A percentile compares a stretch with the other conserved stretches of the same genome.
Conservation (phyloP, 305 asterid species). For the Solanum chacoense region DNA sequence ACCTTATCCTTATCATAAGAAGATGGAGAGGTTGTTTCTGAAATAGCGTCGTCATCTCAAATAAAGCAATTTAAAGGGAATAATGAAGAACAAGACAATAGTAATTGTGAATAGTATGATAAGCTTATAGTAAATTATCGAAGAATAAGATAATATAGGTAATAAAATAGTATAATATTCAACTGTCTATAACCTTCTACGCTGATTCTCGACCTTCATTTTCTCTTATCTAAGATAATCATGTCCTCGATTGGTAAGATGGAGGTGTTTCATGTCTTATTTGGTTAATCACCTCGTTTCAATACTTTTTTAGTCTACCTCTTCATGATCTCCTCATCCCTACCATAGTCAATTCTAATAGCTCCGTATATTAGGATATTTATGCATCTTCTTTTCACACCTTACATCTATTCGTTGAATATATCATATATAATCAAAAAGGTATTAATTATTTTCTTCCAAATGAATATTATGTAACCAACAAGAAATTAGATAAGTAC, state of each 20-base stretch:
- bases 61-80: not conserved
- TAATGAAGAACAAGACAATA: not conserved
- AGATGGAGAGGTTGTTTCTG: accelerated
- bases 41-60: not conserved
- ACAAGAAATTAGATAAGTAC: not conserved
- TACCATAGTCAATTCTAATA: not conserved
- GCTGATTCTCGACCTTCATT: not conserved
- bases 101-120: not conserved
- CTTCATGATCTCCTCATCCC: not conserved
- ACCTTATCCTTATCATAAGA: accelerated
- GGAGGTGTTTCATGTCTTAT: not conserved
- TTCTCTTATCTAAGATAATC: not conserved
- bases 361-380: not conserved
- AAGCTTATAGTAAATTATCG: not conserved
- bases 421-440: no score
- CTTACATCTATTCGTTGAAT: not conserved
- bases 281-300: not conserved
- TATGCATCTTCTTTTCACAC: not conserved
- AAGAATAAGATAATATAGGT: not conserved
- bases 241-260: not conserved
- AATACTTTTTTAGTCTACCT: not conserved
- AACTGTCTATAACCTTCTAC: not conserved
- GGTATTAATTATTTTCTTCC: not conserved
- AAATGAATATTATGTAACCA: not conserved
- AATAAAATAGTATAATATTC: not conserved